phyloP scores from a whole-genome alignment of 2,329 filamentous ascomycete species.

The Colletotrichum truncatum region DNA sequence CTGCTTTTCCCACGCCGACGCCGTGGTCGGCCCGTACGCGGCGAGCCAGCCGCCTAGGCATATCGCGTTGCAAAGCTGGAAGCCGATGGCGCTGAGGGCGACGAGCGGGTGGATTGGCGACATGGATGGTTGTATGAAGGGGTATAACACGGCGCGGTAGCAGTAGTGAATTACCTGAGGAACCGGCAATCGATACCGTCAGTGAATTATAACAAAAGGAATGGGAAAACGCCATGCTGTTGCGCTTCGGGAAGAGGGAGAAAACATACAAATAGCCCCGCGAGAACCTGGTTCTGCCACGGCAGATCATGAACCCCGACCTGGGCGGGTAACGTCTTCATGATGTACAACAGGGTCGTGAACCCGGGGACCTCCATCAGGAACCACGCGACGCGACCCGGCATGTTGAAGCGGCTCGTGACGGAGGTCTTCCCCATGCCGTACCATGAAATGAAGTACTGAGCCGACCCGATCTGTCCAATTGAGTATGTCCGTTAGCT shows the following conservation, averaged over 20 bases:
- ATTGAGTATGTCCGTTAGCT: background rate
- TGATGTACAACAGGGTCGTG: slow-evolving; percentile 80
- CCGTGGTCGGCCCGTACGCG: slow-evolving; percentile 78
- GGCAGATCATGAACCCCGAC: slow-evolving; percentile 69
- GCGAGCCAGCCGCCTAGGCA: slow-evolving; percentile 83
- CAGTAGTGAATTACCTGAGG: slow-evolving; percentile 81
- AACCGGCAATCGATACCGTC: background rate
- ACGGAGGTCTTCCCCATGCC: slow-evolving; percentile 93
- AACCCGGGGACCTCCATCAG: slow-evolving; percentile 88
- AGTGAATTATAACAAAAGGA: background rate
- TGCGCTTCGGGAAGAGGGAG: background rate
- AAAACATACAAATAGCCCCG: slow-evolving; percentile 67
- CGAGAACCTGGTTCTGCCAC: slow-evolving; percentile 82
- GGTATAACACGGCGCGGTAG: slow-evolving; percentile 87
- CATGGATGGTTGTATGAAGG: slow-evolving; percentile 89
- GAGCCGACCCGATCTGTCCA: slow-evolving; percentile 72
- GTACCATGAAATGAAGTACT: slow-evolving; percentile 85
- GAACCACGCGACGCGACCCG: slow-evolving; percentile 87
- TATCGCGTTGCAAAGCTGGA: slow-evolving; percentile 84
- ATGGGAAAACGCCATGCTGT: accelerated
- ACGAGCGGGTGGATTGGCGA: slow-evolving; percentile 83
- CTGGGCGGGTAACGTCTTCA: slow-evolving; percentile 71
- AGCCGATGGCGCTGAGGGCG: slow-evolving; percentile 69
- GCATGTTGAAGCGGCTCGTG: slow-evolving; percentile 80
- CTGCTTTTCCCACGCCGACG: slow-evolving; percentile 56